Conservation (phyloP, 2,329 filamentous ascomycete species). For the Diplodia mutila region DNA sequence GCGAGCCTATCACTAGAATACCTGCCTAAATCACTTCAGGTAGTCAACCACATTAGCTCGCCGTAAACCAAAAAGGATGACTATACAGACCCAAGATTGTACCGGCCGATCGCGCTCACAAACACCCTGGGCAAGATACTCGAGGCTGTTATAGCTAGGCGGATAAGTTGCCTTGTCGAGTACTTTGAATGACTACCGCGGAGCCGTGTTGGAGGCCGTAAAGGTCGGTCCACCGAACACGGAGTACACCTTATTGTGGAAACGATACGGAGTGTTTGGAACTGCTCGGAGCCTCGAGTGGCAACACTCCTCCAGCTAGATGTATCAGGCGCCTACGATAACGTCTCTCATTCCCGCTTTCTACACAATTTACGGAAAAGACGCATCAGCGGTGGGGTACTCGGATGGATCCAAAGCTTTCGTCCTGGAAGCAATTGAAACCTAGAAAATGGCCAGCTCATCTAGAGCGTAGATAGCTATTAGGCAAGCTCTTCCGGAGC, state of each 20-base stretch:
- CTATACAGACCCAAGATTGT: slow-evolving; percentile 29
- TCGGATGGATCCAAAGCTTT: slow-evolving; percentile 28
- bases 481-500: too few species aligned
- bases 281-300: background rate
- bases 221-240: background rate
- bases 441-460: too few species aligned
- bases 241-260: slow-evolving; percentile 22
- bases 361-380: slow-evolving; percentile 21
- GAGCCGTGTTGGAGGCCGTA: background rate
- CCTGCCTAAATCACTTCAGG: slow-evolving; percentile 29
- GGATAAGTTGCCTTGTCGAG: slow-evolving; percentile 26
- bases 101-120: slow-evolving; percentile 33
- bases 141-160: slow-evolving; percentile 32
- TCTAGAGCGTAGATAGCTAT: too few species aligned
- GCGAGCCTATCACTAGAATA: slow-evolving; percentile 24
- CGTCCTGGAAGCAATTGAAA: slow-evolving; percentile 28
- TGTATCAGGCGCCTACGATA: slow-evolving; percentile 23
- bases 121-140: slow-evolving; percentile 34
- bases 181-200: background rate
- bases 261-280: slow-evolving; percentile 2
- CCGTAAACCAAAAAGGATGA: slow-evolving; percentile 31
- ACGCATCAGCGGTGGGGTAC: slow-evolving; percentile 1
- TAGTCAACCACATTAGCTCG: slow-evolving; percentile 31
- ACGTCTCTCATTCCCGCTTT: slow-evolving; percentile 16
- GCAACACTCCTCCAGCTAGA: slow-evolving; percentile 20